Evolutionary conservation across 805 yeast genomes (phyloP), one percentile per base, ranked within the genome.

Genomic region (Starmera quercuum): DNA sequence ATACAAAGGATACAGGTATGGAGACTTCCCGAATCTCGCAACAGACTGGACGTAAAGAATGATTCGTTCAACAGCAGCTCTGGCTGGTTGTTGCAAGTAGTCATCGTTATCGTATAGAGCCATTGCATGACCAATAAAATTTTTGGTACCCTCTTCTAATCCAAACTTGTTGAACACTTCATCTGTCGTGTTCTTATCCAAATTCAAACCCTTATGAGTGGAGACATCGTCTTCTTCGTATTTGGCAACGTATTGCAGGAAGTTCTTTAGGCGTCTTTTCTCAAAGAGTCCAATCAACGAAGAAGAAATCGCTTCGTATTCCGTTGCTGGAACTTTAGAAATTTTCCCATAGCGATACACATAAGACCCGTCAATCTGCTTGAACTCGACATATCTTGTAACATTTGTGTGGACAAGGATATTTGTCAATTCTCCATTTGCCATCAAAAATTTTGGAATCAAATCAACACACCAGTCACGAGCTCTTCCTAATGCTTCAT

Each of bases 121-220:
- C 98, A 92, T 92, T 4, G 98, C 92, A 59, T 92, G 98, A 30
- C 98, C 98, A 44, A 92, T 84, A 52, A 92, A 92, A 59, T 92
- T 97, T 54, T 85, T 82, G 15, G 97, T 88, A 24, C 96, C 95
- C 36, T 75, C 73, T 50, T 92, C 96, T 35, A 92, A 73, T 6
- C 97, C 95, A 52, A 78, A 92, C 57, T 90, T 81, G 52, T 74
- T 72, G 60, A 83, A 92, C 24, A 92, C 80, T 49, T 86, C 95
- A 44, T 84, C 85, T 90, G 88, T 90, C 32, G 96, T 83, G 58
- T 80, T 82, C 42, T 68, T 72, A 60, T 90, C 97, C 46, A 92
- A 70, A 56, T 90, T 80, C 27, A 88, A 64, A 8, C 86, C 95
- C 53, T 82, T 85, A 52, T 87, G 95, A 18, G 97, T 86, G 8